Percentiles rank a stretch among this genome's conserved stretches.
Conservation (phyloP, 768 basidiomycete genomes). For the Wakefieldia striispora region DNA sequence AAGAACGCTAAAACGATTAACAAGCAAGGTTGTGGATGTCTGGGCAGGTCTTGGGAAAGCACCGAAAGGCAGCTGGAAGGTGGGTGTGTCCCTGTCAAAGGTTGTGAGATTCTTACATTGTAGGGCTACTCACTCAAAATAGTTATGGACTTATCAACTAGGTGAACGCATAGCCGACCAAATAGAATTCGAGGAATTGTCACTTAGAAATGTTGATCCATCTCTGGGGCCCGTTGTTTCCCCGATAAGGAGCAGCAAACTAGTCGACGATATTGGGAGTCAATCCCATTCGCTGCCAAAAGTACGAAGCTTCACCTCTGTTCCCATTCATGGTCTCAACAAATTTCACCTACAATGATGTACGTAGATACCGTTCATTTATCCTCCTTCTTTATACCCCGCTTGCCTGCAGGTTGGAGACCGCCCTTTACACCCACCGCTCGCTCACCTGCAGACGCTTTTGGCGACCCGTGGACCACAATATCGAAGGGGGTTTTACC, state of each 20-base stretch:
- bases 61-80: conserved; percentile 68
- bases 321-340: background rate
- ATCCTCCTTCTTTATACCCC: conserved; percentile 53
- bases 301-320: conserved; percentile 1
- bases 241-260: conserved; percentile 20
- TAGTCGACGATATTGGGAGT: conserved; percentile 15
- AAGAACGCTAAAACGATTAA: conserved; percentile 42
- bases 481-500: conserved; percentile 63
- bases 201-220: conserved; percentile 70
- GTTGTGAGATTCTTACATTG: too few species aligned
- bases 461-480: conserved; percentile 55
- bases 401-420: conserved; percentile 33
- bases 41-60: conserved; percentile 74
- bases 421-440: conserved; percentile 31
- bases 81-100: conserved; percentile 31
- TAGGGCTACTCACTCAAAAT: conserved; percentile 7
- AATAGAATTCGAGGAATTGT: conserved; percentile 79
- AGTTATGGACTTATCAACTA: conserved; percentile 59
- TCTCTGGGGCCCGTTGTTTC: conserved; percentile 56
- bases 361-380: conserved; percentile 50
- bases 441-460: conserved; percentile 48
- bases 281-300: conserved; percentile 8
- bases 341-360: background rate
- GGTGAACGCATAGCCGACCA: conserved; percentile 70
- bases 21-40: conserved; percentile 48